Evolutionary conservation across 352 stramenopile genomes (phyloP), one percentile per base, ranked within the genome.

Genomic region (Phytophthora fragariaefolia): DNA sequence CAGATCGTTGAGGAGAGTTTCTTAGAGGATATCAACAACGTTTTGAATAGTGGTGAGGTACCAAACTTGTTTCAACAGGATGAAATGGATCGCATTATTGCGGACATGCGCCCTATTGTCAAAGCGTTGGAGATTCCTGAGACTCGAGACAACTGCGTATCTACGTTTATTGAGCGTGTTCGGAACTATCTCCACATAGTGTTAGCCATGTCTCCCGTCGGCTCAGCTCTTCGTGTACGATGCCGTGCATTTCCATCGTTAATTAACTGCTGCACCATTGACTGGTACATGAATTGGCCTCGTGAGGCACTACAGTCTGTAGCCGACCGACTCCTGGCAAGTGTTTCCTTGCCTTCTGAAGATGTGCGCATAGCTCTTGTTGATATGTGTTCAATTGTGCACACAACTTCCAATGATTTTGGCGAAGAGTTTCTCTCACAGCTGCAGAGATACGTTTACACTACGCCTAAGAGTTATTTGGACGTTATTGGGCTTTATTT

Each of bases 41-140:
- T 99, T n/a, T 77, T 99, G 15, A 99, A 98, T 73, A 97, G 90
- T 23, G 96, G 96, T 9, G 94, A 99, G 71, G 95, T 99, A n/a
- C 94, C 96, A 0, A 98, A 98, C 43, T 73, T 98, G 12, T 98
- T 98, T 61, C 74, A 91, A 0, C 71, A 79, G 30, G 96, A 98
- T 62, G 96, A 99, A 68, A 96, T 97, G 78, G 95, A 98, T 49
- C 93, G 95, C 30, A 95, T 99, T 46, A 81, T 96, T 12, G 83
- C 71, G n/a, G 95, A 98, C 70, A 97, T 98, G 91, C 79, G 95
- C 0, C 88, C 92, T 0, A 82, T 98, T 13, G 76, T 95, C 38
- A 97, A 97, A 61, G 76, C 74, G 3, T 55, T 97, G 22, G 93
- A 91, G 13, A 88, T 98, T 0, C 85, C 92, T 4, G 89, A 98